Conservation (phyloP, 208 protist species). For the Trypanosoma mega region DNA sequence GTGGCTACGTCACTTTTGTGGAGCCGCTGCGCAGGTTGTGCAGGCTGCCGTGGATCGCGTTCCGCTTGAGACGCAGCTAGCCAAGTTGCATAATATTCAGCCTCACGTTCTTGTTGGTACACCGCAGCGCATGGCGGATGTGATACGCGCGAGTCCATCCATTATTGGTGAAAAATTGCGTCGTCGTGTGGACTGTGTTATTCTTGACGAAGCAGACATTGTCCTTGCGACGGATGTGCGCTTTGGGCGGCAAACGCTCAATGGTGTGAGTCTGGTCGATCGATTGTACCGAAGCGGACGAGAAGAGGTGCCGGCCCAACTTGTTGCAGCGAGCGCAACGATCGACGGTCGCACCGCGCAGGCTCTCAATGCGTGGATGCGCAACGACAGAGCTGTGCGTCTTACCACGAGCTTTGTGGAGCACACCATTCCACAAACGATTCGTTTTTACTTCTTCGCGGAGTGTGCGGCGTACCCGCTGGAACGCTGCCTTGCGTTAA, state of each 20-base stretch:
- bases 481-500: slow-evolving; percentile 33
- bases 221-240: slow-evolving; percentile 37
- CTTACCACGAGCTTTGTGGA: slow-evolving; percentile 89
- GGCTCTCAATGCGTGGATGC: slow-evolving; percentile 84
- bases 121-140: slow-evolving; percentile 73
- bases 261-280: slow-evolving; percentile 71
- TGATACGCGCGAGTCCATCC: slow-evolving; percentile 57
- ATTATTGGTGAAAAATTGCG: slow-evolving; percentile 85
- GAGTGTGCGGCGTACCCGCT: slow-evolving; percentile 41
- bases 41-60: slow-evolving; percentile 77
- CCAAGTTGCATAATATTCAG: slow-evolving; percentile 85
- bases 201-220: slow-evolving; percentile 88
- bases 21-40: slow-evolving; percentile 72
- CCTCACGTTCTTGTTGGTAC: slow-evolving; percentile 90
- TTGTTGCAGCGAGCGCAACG: slow-evolving; percentile 83
- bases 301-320: slow-evolving; percentile 86
- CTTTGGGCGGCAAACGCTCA: slow-evolving; percentile 42
- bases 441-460: slow-evolving; percentile 82
- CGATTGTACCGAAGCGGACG: slow-evolving; percentile 63
- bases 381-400: slow-evolving; percentile 85
- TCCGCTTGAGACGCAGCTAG: slow-evolving; percentile 76
- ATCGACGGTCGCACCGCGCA: slow-evolving; percentile 82
- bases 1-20: slow-evolving; percentile 85
- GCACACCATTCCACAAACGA: slow-evolving; percentile 76
- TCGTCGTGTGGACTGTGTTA: slow-evolving; percentile 87